A percentile compares a stretch with the other conserved stretches of the same genome.
Conservation (phyloP, 768 basidiomycete species). For the Lactarius akahatsu region DNA sequence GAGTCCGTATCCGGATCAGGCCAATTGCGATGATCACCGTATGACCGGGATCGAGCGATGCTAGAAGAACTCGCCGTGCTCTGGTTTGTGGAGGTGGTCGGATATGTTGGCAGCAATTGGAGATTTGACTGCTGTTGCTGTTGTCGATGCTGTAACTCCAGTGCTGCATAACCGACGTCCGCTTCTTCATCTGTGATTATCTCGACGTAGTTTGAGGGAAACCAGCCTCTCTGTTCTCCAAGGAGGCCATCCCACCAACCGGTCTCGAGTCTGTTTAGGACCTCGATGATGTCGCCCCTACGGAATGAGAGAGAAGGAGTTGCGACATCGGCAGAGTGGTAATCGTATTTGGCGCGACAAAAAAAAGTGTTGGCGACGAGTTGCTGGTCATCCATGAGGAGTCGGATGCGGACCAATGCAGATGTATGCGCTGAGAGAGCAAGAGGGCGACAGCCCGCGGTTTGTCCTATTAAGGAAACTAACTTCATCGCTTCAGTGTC, state of each 20-base stretch:
- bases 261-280: slow-evolving; percentile 84
- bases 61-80: slow-evolving; percentile 40
- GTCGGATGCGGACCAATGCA: slow-evolving; percentile 14
- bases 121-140: slow-evolving; percentile 16
- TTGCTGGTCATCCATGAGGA: slow-evolving; percentile 48
- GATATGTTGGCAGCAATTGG: slow-evolving; percentile 15
- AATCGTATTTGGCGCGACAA: slow-evolving; percentile 91
- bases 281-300: slow-evolving; percentile 89
- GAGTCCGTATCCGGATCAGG: slow-evolving; percentile 45
- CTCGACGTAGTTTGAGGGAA: slow-evolving; percentile 93
- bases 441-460: neutral
- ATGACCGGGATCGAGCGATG: slow-evolving; percentile 30
- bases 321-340: slow-evolving; percentile 81
- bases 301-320: slow-evolving; percentile 72
- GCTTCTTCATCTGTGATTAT: slow-evolving; percentile 79
- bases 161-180: slow-evolving; percentile 58
- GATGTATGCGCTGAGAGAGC: slow-evolving; percentile 2
- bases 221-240: slow-evolving; percentile 90
- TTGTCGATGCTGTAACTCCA: slow-evolving; percentile 38
- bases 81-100: slow-evolving; percentile 37
- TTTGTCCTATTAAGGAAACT: slow-evolving; percentile 3
- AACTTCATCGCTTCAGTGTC: slow-evolving; percentile 56
- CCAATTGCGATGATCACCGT: slow-evolving; percentile 56
- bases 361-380: slow-evolving; percentile 65
- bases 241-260: slow-evolving; percentile 99